Evolutionary conservation across 2,329 filamentous ascomycete genomes (phyloP).

Genomic region (Beauveria australis): DNA sequence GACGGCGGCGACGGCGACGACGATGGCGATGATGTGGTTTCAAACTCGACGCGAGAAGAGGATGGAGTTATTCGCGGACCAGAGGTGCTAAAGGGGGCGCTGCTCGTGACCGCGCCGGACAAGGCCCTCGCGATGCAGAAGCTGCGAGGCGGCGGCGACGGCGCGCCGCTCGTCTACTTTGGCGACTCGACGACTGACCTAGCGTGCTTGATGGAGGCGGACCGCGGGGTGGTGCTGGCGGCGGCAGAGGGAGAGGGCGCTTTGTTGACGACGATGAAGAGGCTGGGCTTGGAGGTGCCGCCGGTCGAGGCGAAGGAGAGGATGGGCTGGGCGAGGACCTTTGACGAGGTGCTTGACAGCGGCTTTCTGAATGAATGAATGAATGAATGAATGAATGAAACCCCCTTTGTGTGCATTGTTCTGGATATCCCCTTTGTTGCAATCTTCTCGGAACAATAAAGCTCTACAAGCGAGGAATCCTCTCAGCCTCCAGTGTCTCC

Average conservation of each 20-base stretch:
- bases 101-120: slow-evolving; percentile 33
- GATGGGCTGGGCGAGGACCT: slow-evolving; percentile 1
- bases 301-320: slow-evolving; percentile 21
- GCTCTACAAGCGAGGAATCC: too few species aligned
- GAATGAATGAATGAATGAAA: slow-evolving; percentile 13
- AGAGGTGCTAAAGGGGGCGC: slow-evolving; percentile 17
- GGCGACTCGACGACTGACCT: slow-evolving; percentile 51
- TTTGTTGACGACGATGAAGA: slow-evolving; percentile 28
- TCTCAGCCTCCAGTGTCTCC: too few species aligned
- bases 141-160: slow-evolving; percentile 16
- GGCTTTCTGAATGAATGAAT: slow-evolving; percentile 16
- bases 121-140: slow-evolving; percentile 35
- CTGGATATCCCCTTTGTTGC: too few species aligned
- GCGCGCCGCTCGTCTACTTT: slow-evolving; percentile 38
- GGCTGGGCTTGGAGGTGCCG: slow-evolving; percentile 30
- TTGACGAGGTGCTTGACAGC: slow-evolving; percentile 29
- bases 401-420: neutral
- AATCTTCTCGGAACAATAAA: too few species aligned
- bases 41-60: slow-evolving; percentile 32
- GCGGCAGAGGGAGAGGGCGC: slow-evolving; percentile 21
- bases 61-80: slow-evolving; percentile 36
- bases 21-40: slow-evolving; percentile 22
- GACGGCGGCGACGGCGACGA: neutral
- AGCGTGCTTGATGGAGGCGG: slow-evolving; percentile 37
- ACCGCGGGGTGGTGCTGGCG: slow-evolving; percentile 39